These are phyloP conservation scores for Phytopythium montanum DNA, from an alignment of 352 stramenopile species.

Conservation along the genomic window DNA sequence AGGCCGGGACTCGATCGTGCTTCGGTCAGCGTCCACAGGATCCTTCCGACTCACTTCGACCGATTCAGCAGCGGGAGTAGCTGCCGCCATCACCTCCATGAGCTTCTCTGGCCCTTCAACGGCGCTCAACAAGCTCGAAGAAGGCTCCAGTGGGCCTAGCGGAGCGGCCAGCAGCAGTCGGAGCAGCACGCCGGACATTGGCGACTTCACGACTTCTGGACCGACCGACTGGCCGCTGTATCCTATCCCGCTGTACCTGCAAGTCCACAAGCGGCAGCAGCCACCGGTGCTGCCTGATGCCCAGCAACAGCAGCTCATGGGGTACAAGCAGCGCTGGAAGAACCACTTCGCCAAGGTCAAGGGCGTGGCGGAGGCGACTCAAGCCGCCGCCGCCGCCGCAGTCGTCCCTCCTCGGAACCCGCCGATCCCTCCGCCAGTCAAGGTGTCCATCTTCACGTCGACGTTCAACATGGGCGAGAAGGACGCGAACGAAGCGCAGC, in stretches of 20 bases:
- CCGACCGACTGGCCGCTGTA: neutral
- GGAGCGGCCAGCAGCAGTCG: neutral
- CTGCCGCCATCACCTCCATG: neutral
- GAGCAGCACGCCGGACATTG: neutral
- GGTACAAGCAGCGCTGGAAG: slow-evolving; percentile 8
- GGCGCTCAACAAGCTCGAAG: neutral
- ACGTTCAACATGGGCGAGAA: slow-evolving; percentile 89
- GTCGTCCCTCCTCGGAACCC: slow-evolving; percentile 9
- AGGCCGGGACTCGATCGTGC: slow-evolving; percentile 5
- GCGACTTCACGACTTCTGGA: neutral
- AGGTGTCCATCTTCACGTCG: slow-evolving; percentile 64
- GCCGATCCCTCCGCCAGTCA: slow-evolving; percentile 4
- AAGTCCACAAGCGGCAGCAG: slow-evolving; percentile 4
- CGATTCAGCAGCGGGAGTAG: neutral
- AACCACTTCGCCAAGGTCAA: slow-evolving; percentile 15
- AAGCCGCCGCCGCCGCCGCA: neutral
- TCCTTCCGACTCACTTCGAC: slow-evolving; percentile 7
- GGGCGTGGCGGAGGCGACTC: slow-evolving; percentile 12
- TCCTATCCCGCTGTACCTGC: slow-evolving; percentile 3
- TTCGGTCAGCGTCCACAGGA: slow-evolving; percentile 5
- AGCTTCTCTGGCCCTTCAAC: neutral
- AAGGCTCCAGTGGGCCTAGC: neutral
- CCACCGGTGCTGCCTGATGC: neutral
- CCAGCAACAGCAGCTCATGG: slow-evolving; percentile 5
- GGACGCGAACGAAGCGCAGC: slow-evolving; percentile 45